Evolutionary conservation across 2,329 filamentous ascomycete genomes (phyloP).

Genomic region (Stagonosporopsis cucurbitacearum): DNA sequence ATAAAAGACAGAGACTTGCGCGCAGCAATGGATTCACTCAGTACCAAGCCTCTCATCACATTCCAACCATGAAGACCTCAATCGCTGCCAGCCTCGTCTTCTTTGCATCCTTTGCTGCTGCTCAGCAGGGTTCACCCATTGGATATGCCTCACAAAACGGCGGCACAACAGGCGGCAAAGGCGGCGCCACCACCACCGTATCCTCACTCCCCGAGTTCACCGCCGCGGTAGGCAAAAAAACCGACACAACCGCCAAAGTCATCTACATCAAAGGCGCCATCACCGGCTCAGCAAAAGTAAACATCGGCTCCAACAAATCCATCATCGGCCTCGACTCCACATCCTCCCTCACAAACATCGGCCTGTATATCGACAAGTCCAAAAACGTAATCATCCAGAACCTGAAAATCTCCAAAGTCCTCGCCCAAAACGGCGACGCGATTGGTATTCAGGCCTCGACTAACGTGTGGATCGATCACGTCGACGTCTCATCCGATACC

Average conservation of each 20-base stretch:
- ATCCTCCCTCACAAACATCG: constrained; percentile 53
- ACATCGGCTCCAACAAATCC: constrained; percentile 58
- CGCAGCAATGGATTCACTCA: not conserved
- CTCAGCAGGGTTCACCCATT: constrained; percentile 24
- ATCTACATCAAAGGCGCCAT: constrained; percentile 57
- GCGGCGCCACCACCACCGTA: constrained; percentile 45
- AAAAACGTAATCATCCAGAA: constrained; percentile 65
- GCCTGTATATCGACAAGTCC: constrained; percentile 55
- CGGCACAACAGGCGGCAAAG: constrained; percentile 50
- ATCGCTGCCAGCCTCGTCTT: not conserved
- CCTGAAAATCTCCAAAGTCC: constrained; percentile 59
- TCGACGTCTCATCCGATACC: constrained; percentile 66
- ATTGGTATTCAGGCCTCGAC: constrained; percentile 57
- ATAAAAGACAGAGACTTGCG: constrained; percentile 1
- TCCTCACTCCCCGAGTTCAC: constrained; percentile 49
- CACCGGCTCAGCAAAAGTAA: constrained; percentile 48
- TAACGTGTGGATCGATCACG: constrained; percentile 71
- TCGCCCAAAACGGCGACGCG: constrained; percentile 56
- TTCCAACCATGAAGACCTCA: constrained; percentile 2
- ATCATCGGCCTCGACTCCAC: constrained; percentile 58
- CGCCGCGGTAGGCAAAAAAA: constrained; percentile 48
- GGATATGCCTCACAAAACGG: constrained; percentile 45
- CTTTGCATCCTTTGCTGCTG: not conserved
- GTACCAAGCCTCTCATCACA: not conserved
- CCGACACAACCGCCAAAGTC: constrained; percentile 52